Evolutionary conservation across 164 flowering plant genomes (phyloP), one percentile per base, ranked within the genome.

Genomic region (Umbellularia californica): DNA sequence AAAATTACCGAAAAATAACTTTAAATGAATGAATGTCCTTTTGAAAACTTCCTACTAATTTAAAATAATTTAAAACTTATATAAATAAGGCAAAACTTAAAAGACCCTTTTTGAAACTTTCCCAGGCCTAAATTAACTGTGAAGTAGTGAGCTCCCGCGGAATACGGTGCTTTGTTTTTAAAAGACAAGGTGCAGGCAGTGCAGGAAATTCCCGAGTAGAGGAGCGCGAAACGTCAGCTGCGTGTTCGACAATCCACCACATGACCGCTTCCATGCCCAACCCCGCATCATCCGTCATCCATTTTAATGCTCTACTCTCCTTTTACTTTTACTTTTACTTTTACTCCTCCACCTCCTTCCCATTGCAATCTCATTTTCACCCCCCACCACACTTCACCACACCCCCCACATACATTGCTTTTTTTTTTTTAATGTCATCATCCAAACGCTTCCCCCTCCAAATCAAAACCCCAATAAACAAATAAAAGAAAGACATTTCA

Each of bases 241-340:
- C 69, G 69, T 67, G 69, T 35, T 67, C 23, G n/a, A 67, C 69
- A 67, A 67, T 67, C 69, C 41, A 67, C 69, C 41, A 67, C 60
- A 67, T 28, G 60, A 20, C 47, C 22, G 69, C 47, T 15, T 55
- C 60, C 50, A 30, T 67, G 69, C 47, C 20, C 25, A 65, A 11
- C 5, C 17, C 68, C 24, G 5, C 35, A 65, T 65, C 69, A 67
- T 67, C 9, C 47, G 28, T 30, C 35, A 4, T 30, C 35, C 35
- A 30, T 30, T 30, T 67, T 17, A 67, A 33, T 33, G 69, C 69
- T 4, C 69, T 5, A 5, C 68, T 6, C 22, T 10, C 35, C 28
- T 27, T 27, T 2, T 25, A 25, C 27, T 28, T 2, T n/a, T n/a
- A n/a, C n/a, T n/a, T n/a, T n/a, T n/a, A n/a, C n/a, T n/a, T 27